Evolutionary conservation across 345 rosid genomes (phyloP).

Genomic region (Melaleuca alternifolia): DNA sequence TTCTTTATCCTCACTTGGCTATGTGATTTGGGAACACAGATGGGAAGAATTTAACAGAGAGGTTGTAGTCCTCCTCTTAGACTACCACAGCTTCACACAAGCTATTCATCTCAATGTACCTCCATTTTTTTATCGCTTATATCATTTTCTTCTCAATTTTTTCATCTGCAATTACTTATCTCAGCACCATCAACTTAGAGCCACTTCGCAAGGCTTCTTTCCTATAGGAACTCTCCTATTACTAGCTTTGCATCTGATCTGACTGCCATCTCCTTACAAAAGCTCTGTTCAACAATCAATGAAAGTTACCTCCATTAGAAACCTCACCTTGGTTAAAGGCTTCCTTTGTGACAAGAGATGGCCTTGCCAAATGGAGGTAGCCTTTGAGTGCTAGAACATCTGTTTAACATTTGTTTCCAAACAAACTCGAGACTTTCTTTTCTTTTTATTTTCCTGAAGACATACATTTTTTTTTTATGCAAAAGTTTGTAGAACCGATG

Average conservation of each 20-base stretch:
- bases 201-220: not conserved
- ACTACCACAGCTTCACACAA: not conserved
- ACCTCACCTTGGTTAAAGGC: not conserved
- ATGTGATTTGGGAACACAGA: not conserved
- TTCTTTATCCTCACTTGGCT: not conserved
- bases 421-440: not conserved
- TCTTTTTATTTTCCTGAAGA: not conserved
- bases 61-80: not conserved
- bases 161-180: not conserved
- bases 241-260: not conserved
- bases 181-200: not conserved
- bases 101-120: not conserved
- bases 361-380: not conserved
- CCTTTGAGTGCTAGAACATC: not conserved
- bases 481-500: not conserved
- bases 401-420: not conserved
- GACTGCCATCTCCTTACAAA: not conserved
- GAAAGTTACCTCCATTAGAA: not conserved
- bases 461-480: not conserved
- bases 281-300: not conserved
- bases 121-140: not conserved
- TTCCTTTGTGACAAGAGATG: not conserved
- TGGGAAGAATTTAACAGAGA: not conserved
- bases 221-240: not conserved
- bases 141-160: not conserved